Base-by-base conservation (phyloP, 2,329 filamentous ascomycete species). In the Nectriaceae sp. region DNA sequence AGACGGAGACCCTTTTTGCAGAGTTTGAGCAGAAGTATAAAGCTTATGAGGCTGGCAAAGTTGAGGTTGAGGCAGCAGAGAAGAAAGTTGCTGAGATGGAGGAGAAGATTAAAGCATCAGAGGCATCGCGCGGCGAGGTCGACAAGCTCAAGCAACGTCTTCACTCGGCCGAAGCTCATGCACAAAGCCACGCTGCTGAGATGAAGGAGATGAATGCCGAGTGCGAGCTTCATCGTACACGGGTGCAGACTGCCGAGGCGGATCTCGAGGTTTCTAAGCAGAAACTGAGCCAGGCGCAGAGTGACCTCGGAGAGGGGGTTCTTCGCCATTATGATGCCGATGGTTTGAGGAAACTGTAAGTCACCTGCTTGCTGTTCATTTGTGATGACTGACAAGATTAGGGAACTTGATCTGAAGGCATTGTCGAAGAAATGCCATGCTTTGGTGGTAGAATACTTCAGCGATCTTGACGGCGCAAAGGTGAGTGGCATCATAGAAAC, bases 61-160 rank as follows among this genome's bases (percentile, higher is more conserved):
- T 47, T 0, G 55, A 49, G 3, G 46, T 63, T 1, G 57, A 59
- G 36, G 75, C 74, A 60, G 75, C 77, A 70, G 73, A 74, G 66
- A 71, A 73, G 52, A 74, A 77, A 22, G 65, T 72, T 18, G 52
- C 49, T 1, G 73, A 75, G 42, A 75, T 75, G 31, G 73, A 68
- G 47, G 70, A 73, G 42, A 55, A 55, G 15, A 49, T 65, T 0
- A 47, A 52, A 46, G 70, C 75, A 55, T 67, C 79, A 4, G 69
- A 73, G 49, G 70, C 71, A 26, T 69, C 77, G 33, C 74, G 75
- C 44, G 73, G 75, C 38, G 75, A 76, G 39, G 73, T 75, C 24
- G 73, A 75, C 50, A 75, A 75, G 49, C 42, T 65, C 40, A 59
- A 51, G 40, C 44, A 52, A 43, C 49, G 33, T 5, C 21, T 65